Conservation (phyloP, 1,139 yeast species). For the Diutina sp. region DNA sequence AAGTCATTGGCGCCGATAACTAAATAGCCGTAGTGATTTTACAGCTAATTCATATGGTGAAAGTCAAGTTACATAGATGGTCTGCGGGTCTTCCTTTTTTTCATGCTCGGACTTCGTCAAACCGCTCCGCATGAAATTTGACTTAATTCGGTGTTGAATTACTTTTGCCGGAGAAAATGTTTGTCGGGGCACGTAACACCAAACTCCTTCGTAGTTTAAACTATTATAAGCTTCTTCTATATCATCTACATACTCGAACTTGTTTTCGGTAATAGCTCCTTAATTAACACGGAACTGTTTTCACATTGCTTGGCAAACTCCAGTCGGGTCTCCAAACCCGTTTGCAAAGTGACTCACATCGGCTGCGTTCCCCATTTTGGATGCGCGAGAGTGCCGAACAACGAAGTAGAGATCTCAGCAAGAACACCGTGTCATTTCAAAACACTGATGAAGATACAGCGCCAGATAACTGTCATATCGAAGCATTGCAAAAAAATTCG, state of each 20-base stretch:
- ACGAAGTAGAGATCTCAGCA: neutral
- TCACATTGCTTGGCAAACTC: neutral
- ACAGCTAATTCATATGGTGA: neutral
- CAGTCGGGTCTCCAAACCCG: neutral
- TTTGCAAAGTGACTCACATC: neutral
- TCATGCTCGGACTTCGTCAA: neutral
- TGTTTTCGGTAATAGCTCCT: too few relatives aligned
- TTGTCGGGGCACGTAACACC: neutral
- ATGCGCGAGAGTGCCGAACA: neutral
- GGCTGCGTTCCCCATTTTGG: neutral
- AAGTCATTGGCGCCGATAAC: slow-evolving; percentile 26
- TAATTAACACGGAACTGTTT: neutral
- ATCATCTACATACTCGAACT: too few relatives aligned
- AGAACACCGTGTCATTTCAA: neutral
- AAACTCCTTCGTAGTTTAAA: neutral
- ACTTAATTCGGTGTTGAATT: neutral
- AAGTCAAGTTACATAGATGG: neutral
- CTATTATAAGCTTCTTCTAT: too few relatives aligned
- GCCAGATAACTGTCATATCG: neutral
- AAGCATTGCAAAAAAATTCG: too few relatives aligned
- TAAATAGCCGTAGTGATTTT: neutral
- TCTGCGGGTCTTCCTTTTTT: neutral
- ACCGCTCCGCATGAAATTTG: neutral
- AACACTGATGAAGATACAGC: neutral
- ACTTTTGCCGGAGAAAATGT: neutral